Conservation (phyloP, 495 filamentous ascomycete species). For the Tuber melanosporum region DNA sequence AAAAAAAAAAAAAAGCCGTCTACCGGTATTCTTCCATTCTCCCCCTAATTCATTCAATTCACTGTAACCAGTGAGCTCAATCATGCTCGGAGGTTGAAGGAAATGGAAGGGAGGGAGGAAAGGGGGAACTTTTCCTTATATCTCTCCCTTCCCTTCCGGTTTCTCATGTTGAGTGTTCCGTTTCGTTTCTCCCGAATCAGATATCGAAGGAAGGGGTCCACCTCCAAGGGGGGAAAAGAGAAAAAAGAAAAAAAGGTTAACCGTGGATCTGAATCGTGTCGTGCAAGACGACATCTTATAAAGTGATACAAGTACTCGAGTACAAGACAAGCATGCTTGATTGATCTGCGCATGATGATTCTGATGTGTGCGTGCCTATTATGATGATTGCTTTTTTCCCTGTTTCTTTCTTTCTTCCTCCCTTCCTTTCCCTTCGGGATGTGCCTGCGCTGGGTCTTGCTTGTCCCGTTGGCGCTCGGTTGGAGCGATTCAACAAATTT, state of each 20-base stretch:
- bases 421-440: neutral
- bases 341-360: slow-evolving; percentile 1
- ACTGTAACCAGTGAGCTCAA: neutral
- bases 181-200: neutral
- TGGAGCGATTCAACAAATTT: neutral
- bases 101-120: neutral
- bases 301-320: slow-evolving; percentile 4
- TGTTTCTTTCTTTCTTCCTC: neutral
- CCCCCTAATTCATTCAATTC: neutral
- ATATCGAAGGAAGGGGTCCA: neutral
- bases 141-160: neutral
- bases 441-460: neutral
- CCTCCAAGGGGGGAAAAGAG: neutral
- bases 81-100: neutral
- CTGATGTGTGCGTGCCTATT: neutral
- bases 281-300: neutral
- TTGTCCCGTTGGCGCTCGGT: neutral
- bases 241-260: neutral
- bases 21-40: neutral
- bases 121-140: neutral
- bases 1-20: too few relatives aligned
- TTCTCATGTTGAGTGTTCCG: neutral
- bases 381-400: neutral
- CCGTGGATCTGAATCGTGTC: neutral
- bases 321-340: slow-evolving; percentile 5